Evolutionary conservation across 2,329 filamentous ascomycete species (phyloP), one percentile per base, ranked within the genome.

Genomic region (Fusarium vanettenii): DNA sequence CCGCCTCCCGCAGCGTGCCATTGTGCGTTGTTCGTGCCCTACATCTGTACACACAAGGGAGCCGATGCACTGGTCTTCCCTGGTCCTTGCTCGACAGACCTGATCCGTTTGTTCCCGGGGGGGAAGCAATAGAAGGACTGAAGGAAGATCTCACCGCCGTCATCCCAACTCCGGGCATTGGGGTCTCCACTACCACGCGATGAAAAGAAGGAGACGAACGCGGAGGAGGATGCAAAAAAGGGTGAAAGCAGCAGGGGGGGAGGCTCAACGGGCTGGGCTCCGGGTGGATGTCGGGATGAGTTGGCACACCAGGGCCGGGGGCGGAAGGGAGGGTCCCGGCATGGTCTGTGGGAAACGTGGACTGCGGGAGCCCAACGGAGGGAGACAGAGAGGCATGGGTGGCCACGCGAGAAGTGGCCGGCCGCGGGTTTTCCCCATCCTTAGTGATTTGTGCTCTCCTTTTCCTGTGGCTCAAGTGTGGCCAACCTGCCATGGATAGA

Each of bases 21-120:
- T 64, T 75, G 65, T 74, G 72, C 45, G 57, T 61, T 74, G 48
- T 67, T n/a, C 50, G 41, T 74, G 62, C 72, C 72, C 72, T 73
- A 63, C 14, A 22, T 37, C 18, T 59, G 35, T 20, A 59, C 22
- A 27, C 56, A 22, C 41, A 14, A 63, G 25, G 45, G 60, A 39
- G 45, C 60, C 45, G 60, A 52, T 63, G 60, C 29, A 63, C 31
- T 63, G 61, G 45, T 56, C 61, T 64, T 52, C 33, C 48, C 61
- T 27, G 61, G 50, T 20, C 45, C 60, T 33, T 63, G 45, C 39
- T n/a, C 5, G 35, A n/a, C 22, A 43, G 16, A n/a, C 43, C 27
- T 57, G 60, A 41, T 31, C 57, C 62, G 62, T 50, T 66, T 57
- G 66, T 59, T 61, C 50, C 63, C 18, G 27, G 33, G 39, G 48